Evolutionary conservation across 2,329 filamentous ascomycete genomes (phyloP).

Genomic region (Monilinia fructigena): DNA sequence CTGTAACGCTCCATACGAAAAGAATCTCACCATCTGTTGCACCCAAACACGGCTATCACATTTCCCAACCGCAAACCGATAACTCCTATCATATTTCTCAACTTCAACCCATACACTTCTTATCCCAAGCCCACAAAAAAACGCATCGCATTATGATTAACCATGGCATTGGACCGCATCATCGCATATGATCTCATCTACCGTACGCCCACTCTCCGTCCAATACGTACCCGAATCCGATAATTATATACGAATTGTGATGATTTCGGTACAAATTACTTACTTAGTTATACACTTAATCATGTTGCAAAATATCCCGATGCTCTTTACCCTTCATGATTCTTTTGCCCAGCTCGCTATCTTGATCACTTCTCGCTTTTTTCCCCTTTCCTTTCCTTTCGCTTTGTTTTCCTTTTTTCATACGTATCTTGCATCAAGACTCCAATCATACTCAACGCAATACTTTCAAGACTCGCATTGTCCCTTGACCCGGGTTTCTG

Average conservation of each 20-base stretch:
- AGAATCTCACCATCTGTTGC: not conserved
- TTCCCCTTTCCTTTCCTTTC: not conserved
- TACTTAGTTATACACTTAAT: not conserved
- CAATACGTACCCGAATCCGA: not conserved
- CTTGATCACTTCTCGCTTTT: slow-evolving; percentile 7
- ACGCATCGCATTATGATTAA: slow-evolving; percentile 7
- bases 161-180: not conserved
- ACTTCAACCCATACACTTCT: not conserved
- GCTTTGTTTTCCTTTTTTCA: not conserved
- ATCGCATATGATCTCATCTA: not conserved
- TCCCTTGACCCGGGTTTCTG: slow-evolving; percentile 2
- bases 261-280: not conserved
- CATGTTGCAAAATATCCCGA: not conserved
- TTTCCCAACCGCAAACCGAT: not conserved
- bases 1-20: not conserved
- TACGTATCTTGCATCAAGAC: not conserved
- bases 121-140: not conserved
- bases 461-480: not conserved
- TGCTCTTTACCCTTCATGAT: not conserved
- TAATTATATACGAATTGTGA: not conserved
- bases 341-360: not conserved
- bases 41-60: not conserved
- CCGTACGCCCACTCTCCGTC: not conserved
- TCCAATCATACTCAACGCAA: not conserved
- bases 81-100: slow-evolving; percentile 3